Conservation (phyloP, 2,329 filamentous ascomycete genomes). For the Rhytidhysteron rufulum region DNA sequence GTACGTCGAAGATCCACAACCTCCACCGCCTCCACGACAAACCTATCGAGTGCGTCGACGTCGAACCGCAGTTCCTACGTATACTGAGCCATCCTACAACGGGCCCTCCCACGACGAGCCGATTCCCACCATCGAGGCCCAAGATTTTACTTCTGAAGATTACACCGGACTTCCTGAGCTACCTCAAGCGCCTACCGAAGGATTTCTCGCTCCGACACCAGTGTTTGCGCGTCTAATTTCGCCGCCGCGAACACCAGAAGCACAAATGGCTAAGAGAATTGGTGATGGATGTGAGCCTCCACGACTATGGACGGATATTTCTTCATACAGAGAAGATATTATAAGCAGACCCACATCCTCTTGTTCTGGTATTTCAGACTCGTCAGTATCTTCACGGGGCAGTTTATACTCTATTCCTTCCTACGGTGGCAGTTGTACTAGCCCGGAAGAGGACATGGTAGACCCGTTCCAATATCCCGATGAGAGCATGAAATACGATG, state of each 20-base stretch:
- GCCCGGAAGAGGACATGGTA: slow-evolving; percentile 55
- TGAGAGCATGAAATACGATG: slow-evolving; percentile 22
- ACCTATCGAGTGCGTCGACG: slow-evolving; percentile 47
- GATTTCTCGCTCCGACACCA: slow-evolving; percentile 41
- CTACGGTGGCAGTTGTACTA: slow-evolving; percentile 57
- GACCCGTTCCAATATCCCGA: slow-evolving; percentile 53
- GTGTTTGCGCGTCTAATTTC: slow-evolving; percentile 38
- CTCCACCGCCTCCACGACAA: slow-evolving; percentile 44
- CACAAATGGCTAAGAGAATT: slow-evolving; percentile 33
- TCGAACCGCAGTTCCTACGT: slow-evolving; percentile 32
- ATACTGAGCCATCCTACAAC: slow-evolving; percentile 14
- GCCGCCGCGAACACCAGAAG: slow-evolving; percentile 48
- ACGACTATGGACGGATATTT: slow-evolving; percentile 31
- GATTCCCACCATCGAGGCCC: slow-evolving; percentile 50
- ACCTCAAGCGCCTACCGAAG: slow-evolving; percentile 22
- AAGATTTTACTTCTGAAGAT: slow-evolving; percentile 31
- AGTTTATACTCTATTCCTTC: slow-evolving; percentile 56
- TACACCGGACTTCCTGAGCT: slow-evolving; percentile 22
- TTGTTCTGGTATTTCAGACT: slow-evolving; percentile 58
- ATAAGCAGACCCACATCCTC: slow-evolving; percentile 56
- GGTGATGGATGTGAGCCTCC: slow-evolving; percentile 20
- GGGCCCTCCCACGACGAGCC: slow-evolving; percentile 27
- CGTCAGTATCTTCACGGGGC: slow-evolving; percentile 57
- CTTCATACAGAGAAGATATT: slow-evolving; percentile 29
- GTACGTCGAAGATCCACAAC: slow-evolving; percentile 30